A percentile compares a stretch with the other conserved stretches of the same genome.
These are phyloP conservation scores for Brassica hybrid DNA, from an alignment of 441 rosid genomes.

Conservation along the genomic window DNA sequence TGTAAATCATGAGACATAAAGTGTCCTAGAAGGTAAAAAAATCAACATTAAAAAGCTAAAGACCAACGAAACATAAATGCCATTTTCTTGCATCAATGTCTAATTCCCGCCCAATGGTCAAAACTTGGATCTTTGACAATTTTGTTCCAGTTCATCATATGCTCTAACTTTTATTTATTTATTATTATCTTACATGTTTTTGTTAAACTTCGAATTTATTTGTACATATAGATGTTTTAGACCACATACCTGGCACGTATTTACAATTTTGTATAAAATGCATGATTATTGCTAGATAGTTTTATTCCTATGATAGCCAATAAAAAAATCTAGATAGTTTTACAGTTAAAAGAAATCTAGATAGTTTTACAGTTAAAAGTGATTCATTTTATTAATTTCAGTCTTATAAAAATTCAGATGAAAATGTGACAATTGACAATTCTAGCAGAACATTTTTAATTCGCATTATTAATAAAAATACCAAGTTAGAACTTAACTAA, in stretches of 20 bases:
- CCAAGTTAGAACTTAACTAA: not conserved
- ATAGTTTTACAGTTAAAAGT: not conserved
- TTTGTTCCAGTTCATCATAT: conserved; percentile 31
- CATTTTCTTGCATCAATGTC: conserved; percentile 43
- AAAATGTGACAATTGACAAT: conserved; percentile 27
- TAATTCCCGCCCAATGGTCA: conserved; percentile 43
- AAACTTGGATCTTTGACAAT: conserved; percentile 43
- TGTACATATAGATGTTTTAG: not conserved
- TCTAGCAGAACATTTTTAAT: not conserved
- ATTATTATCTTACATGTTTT: not conserved
- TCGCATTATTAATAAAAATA: not conserved
- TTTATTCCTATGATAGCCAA: not conserved
- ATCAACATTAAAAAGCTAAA: conserved; percentile 24
- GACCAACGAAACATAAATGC: conserved; percentile 41
- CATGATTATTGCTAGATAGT: not conserved
- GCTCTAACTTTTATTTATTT: conserved; percentile 14
- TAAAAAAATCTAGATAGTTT: not conserved
- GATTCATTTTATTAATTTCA: not conserved
- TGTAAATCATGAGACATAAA: no score
- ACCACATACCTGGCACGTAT: not conserved
- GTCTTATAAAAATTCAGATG: not conserved
- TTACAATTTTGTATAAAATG: not conserved
- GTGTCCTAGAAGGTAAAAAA: no score
- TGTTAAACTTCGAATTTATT: not conserved
- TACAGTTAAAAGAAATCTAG: not conserved